phyloP scores from a whole-genome alignment of 2,329 filamentous ascomycete genomes.

The Erysiphe neolycopersici region DNA sequence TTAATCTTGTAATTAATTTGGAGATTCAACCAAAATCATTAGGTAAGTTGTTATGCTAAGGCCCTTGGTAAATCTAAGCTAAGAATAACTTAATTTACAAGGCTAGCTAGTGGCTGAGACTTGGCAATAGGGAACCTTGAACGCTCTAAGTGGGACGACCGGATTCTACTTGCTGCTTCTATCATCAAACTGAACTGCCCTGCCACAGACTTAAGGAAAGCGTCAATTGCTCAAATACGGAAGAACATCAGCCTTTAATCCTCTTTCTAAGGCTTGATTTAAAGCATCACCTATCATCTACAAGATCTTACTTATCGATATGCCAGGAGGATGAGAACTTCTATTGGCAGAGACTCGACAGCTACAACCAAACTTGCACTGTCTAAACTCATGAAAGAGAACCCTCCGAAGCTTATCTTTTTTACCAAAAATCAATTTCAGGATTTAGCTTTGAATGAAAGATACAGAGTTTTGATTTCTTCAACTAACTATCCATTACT shows the following conservation, averaged over 20 bases:
- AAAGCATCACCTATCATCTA: background rate
- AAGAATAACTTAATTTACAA: background rate
- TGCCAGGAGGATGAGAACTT: background rate
- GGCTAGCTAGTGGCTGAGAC: background rate
- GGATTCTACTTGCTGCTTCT: background rate
- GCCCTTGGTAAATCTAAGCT: background rate
- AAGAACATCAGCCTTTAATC: background rate
- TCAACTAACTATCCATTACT: background rate
- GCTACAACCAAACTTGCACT: background rate
- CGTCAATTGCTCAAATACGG: background rate
- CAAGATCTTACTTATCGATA: background rate
- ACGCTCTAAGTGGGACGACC: background rate
- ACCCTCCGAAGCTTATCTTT: background rate
- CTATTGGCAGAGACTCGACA: background rate
- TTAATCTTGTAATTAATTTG: background rate
- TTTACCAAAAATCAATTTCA: background rate
- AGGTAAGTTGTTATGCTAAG: background rate
- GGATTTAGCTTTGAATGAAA: background rate
- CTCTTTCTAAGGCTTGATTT: background rate
- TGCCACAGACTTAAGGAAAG: background rate
- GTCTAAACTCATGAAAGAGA: background rate
- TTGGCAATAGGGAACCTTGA: background rate
- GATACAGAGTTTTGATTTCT: background rate
- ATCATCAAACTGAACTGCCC: background rate
- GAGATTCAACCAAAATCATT: no score